phyloP scores from a whole-genome alignment of 23 red algal genomes.

The Gracilaria caudata region DNA sequence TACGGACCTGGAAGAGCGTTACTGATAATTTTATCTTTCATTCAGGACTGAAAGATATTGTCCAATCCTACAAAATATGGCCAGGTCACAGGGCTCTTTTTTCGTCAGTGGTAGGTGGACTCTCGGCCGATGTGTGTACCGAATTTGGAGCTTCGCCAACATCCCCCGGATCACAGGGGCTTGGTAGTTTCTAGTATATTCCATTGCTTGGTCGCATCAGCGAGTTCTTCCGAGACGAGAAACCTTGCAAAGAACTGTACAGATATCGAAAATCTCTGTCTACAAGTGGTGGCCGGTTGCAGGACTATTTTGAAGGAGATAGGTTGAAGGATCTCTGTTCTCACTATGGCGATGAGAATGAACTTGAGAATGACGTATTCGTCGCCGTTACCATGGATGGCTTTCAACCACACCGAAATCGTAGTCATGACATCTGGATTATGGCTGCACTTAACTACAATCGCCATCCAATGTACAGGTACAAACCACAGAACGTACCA shows the following conservation, averaged over 20 bases:
- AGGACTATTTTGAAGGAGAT: neutral
- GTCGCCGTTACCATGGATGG: neutral
- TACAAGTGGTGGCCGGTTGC: neutral
- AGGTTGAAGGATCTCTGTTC: neutral
- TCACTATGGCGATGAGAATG: neutral
- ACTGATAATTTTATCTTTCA: neutral
- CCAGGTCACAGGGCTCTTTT: neutral
- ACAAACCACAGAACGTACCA: constrained; percentile 6
- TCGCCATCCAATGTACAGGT: neutral
- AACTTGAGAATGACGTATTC: constrained; percentile 27
- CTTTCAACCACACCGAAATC: constrained; percentile 2
- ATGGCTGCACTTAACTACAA: constrained; percentile 13
- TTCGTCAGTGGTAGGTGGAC: neutral
- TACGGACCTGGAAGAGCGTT: neutral
- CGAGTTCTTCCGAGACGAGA: neutral
- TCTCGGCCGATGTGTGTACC: neutral
- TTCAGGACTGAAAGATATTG: neutral
- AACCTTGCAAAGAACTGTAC: constrained; percentile 11
- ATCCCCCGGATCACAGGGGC: neutral
- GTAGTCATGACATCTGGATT: neutral
- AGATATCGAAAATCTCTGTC: neutral
- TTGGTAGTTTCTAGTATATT: neutral
- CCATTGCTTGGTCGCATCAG: neutral
- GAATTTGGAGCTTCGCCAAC: neutral
- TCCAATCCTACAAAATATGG: neutral